These are phyloP conservation scores for Coemansia erecta DNA, from an alignment of 192 early-diverging fungal species.

Conservation along the genomic window DNA sequence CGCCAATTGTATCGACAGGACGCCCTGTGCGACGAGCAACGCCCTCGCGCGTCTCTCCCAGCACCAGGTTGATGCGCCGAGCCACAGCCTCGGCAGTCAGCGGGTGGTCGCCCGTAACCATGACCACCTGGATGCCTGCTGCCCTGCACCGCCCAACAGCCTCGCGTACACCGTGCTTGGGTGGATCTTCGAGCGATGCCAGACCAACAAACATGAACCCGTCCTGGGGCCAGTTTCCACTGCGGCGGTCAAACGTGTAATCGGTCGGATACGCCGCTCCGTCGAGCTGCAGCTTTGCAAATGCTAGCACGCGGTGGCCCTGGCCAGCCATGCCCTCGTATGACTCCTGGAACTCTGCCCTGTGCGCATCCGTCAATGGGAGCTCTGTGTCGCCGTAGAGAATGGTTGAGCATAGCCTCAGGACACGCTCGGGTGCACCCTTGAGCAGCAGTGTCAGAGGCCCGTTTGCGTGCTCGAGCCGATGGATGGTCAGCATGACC, in stretches of 20 bases:
- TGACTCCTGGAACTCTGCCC: slow-evolving; percentile 64
- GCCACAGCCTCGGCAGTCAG: slow-evolving; percentile 96
- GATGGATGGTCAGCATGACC: slow-evolving; percentile 89
- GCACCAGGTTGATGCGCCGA: slow-evolving; percentile 92
- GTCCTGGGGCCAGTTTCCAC: slow-evolving; percentile 38
- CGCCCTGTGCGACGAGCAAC: slow-evolving; percentile 69
- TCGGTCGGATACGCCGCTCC: slow-evolving; percentile 67
- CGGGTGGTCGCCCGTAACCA: slow-evolving; percentile 98
- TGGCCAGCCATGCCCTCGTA: slow-evolving; percentile 88
- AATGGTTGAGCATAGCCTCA: slow-evolving; percentile 78
- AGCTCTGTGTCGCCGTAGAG: slow-evolving; percentile 56
- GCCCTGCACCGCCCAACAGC: slow-evolving; percentile 89
- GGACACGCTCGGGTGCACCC: slow-evolving; percentile 93
- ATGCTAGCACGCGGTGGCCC: slow-evolving; percentile 93
- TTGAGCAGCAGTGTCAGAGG: slow-evolving; percentile 80
- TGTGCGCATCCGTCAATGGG: slow-evolving; percentile 69
- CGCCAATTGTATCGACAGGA: slow-evolving; percentile 60
- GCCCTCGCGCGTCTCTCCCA: slow-evolving; percentile 81
- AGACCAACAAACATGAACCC: slow-evolving; percentile 82
- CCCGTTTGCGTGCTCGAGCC: slow-evolving; percentile 52
- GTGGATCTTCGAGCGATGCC: slow-evolving; percentile 91
- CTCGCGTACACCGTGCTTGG: slow-evolving; percentile 98
- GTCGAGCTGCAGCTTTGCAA: slow-evolving; percentile 76
- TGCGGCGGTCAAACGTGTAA: slow-evolving; percentile 73
- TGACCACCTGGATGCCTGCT: slow-evolving; percentile 96